Base-by-base conservation (phyloP, 768 basidiomycete species). In the Naganishia kalamii region DNA sequence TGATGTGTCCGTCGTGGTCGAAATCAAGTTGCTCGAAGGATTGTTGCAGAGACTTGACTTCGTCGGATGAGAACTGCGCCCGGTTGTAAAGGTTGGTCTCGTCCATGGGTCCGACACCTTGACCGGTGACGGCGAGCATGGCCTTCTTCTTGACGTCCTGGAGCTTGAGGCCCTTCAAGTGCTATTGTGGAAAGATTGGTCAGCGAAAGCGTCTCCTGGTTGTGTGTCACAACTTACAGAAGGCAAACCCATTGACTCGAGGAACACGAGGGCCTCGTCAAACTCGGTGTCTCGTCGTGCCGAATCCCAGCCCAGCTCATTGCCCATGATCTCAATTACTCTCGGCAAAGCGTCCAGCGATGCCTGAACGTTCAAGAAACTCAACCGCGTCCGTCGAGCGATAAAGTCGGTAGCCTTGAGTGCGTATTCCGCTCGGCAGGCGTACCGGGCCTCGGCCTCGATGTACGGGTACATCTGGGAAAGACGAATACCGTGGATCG, bases 391-490 rank as follows among this genome's bases (percentile, higher is more conserved):
- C 65, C 93, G 87, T 0, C 94, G 87, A 1, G 90, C 90, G 74
- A 98, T 85, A 70, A 98, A 88, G 78, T 99, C 94, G 65, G 88
- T 81, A 12, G 92, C 89, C n/a, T 88, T 92, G 65, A 85, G 84
- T 0, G 93, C 94, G 78, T 94, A 97, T 80, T 99, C 94, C 76
- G 91, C 82, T 15, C 85, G 85, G 23, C 87, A 83, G 0, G 92
- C 92, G 74, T 94, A 96, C 51, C 85, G 85, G 7, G 93, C 86
- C 80, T 99, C 94, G 0, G 90, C 92, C 77, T 96, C 91, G 76
- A 97, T 87, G 82, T 86, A 93, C 51, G 92, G 87, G 74, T 94
- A 91, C 64, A 83, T 81, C 2, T 84, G 78, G 32, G 81, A 82
- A 23, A 99, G 80, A 4, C 88, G 83, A 60, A 84, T 81, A 27